These are phyloP conservation scores for Cercospora sojina DNA, from an alignment of 2,329 filamentous ascomycete species.

Conservation along the genomic window DNA sequence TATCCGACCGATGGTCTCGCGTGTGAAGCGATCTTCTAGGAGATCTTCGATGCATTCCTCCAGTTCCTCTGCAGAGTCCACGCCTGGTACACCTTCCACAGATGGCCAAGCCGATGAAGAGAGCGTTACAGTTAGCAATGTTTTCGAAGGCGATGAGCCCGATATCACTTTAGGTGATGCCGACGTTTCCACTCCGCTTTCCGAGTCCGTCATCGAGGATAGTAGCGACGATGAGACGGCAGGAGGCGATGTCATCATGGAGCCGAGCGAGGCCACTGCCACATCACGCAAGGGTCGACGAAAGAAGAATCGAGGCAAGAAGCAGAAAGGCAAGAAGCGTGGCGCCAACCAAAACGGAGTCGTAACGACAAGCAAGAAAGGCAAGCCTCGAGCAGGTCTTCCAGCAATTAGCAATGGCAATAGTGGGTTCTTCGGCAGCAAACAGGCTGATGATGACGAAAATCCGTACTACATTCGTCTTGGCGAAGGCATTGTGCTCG, in stretches of 20 bases:
- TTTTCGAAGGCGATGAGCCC: constrained; percentile 26
- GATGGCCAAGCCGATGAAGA: constrained; percentile 27
- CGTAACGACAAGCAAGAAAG: constrained; percentile 30
- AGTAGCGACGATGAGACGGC: constrained; percentile 23
- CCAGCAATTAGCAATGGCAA: not conserved
- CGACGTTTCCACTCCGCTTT: constrained; percentile 11
- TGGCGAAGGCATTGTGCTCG: constrained; percentile 80
- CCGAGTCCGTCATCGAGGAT: constrained; percentile 17
- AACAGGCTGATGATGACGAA: constrained; percentile 22
- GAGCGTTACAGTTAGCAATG: constrained; percentile 29
- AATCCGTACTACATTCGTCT: constrained; percentile 59
- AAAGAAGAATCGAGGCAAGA: constrained; percentile 28
- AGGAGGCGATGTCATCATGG: constrained; percentile 16
- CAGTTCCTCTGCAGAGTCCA: constrained; percentile 28
- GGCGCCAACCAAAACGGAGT: constrained; percentile 17
- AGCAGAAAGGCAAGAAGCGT: constrained; percentile 26
- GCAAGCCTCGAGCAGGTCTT: constrained; percentile 13
- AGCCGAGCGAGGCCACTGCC: constrained; percentile 16
- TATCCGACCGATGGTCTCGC: constrained; percentile 31
- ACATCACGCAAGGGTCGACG: constrained; percentile 10
- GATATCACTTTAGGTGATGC: constrained; percentile 30
- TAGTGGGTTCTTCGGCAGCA: constrained; percentile 10
- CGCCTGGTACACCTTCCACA: constrained; percentile 20
- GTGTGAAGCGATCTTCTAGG: constrained; percentile 31
- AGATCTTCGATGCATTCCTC: constrained; percentile 32